Evolutionary conservation across 2,329 filamentous ascomycete genomes (phyloP).

Genomic region (Alternaria triticimaculans): DNA sequence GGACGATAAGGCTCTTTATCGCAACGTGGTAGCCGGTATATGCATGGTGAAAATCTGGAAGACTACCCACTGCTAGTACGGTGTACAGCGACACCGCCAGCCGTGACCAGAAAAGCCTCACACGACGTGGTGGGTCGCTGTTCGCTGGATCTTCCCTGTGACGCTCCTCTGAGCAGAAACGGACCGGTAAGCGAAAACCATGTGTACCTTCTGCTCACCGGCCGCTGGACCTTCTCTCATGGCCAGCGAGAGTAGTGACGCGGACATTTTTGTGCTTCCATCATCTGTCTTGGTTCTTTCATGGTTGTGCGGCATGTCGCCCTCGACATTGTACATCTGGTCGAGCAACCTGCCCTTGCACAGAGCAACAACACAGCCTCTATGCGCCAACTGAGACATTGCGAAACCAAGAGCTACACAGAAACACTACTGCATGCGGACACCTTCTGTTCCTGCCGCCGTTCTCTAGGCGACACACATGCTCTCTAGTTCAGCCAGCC

Average conservation of each 20-base stretch:
- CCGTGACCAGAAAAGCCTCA: constrained; percentile 17
- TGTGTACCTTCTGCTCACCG: background rate
- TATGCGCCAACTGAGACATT: background rate
- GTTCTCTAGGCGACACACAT: constrained; percentile 1
- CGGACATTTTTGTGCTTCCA: background rate
- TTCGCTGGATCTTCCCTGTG: constrained; percentile 17
- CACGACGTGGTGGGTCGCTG: constrained; percentile 27
- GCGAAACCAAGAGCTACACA: background rate
- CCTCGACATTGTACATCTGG: background rate
- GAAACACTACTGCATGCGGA: constrained; percentile 2
- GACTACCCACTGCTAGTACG: constrained; percentile 18
- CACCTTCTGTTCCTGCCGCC: background rate
- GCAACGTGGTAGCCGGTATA: constrained; percentile 26
- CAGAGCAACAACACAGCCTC: background rate
- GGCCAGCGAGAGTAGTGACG: background rate
- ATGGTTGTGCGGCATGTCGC: background rate
- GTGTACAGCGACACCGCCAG: constrained; percentile 7
- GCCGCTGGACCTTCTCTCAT: background rate
- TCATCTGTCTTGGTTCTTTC: background rate
- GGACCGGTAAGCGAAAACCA: constrained; percentile 2
- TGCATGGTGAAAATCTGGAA: constrained; percentile 29
- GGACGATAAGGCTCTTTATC: constrained; percentile 32
- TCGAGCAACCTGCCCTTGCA: background rate
- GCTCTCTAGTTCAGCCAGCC: background rate
- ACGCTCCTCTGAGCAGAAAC: background rate